A percentile compares a stretch with the other conserved stretches of the same genome.
Conservation (phyloP, 192 early-diverging fungal genomes). For the Phycomyces blakesleeanus region DNA sequence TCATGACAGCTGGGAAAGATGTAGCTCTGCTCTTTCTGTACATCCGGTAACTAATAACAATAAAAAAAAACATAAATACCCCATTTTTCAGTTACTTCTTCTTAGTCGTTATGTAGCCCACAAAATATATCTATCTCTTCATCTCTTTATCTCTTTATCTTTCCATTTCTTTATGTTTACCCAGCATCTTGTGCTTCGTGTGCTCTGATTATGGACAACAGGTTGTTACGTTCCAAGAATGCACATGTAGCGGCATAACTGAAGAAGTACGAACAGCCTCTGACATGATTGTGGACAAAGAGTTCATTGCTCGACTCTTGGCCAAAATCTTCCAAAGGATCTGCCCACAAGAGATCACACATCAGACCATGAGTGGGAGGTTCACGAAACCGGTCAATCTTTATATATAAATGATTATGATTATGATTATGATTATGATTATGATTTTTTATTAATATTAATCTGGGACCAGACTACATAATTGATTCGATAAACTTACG, state of each 20-base stretch:
- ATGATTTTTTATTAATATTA: constrained; percentile 9
- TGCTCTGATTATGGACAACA: constrained; percentile 93
- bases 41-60: constrained; percentile 68
- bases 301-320: constrained; percentile 74
- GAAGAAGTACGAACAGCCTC: constrained; percentile 93
- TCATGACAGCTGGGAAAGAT: constrained; percentile 95
- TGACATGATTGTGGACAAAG: constrained; percentile 88
- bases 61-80: too few species aligned
- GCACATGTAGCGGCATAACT: constrained; percentile 87
- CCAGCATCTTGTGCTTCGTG: constrained; percentile 98
- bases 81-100: constrained; percentile 1
- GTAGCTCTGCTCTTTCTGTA: constrained; percentile 92
- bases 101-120: background rate
- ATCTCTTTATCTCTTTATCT: background rate
- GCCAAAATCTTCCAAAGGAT: constrained; percentile 93
- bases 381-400: constrained; percentile 85
- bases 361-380: constrained; percentile 91
- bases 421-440: too few species aligned
- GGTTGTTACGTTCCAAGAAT: constrained; percentile 91
- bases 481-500: constrained; percentile 21
- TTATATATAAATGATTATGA: too few species aligned
- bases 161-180: constrained; percentile 1
- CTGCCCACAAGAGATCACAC: constrained; percentile 93
- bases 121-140: too few species aligned
- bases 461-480: background rate